These are phyloP conservation scores for Boletus subluridellus DNA, from an alignment of 1,284 basidiomycete species.

Conservation along the genomic window DNA sequence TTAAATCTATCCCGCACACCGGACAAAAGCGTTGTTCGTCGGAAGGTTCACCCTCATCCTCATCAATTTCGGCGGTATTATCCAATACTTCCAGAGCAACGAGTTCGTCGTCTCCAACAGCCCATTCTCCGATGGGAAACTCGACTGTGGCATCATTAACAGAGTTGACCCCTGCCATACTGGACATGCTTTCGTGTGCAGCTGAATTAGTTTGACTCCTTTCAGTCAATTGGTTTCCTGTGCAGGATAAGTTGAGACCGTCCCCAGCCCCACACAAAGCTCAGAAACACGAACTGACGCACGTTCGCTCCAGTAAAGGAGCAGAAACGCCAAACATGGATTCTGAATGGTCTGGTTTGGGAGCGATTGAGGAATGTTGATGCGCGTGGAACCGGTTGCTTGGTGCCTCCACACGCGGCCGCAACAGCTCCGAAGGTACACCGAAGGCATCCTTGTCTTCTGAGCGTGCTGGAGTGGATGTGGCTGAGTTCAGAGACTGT, in stretches of 20 bases:
- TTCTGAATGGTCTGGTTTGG: constrained; percentile 3
- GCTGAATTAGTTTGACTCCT: not conserved
- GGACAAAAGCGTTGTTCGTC: constrained; percentile 33
- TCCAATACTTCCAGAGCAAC: constrained; percentile 29
- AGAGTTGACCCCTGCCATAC: not conserved
- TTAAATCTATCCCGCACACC: constrained; percentile 37
- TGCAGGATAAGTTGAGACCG: not conserved
- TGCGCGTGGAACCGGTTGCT: not conserved
- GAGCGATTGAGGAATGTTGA: not conserved
- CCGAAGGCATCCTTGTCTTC: constrained; percentile 28
- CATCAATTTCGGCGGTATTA: constrained; percentile 21
- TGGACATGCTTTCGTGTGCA: not conserved
- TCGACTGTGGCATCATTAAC: constrained; percentile 7
- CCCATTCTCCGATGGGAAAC: constrained; percentile 48
- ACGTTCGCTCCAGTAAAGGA: constrained; percentile 12
- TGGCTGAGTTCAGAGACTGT: not conserved
- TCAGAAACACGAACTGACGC: constrained; percentile 16
- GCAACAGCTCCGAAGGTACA: constrained; percentile 29
- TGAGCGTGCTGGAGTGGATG: constrained; percentile 5
- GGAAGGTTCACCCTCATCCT: not conserved
- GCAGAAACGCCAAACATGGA: constrained; percentile 22
- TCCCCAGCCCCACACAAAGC: not conserved
- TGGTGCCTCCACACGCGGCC: not conserved
- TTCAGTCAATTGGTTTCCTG: constrained; percentile 8
- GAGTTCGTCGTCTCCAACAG: constrained; percentile 59